Evolutionary conservation across 805 yeast genomes (phyloP), one percentile per base, ranked within the genome.

Genomic region (Candida sithepensis): DNA sequence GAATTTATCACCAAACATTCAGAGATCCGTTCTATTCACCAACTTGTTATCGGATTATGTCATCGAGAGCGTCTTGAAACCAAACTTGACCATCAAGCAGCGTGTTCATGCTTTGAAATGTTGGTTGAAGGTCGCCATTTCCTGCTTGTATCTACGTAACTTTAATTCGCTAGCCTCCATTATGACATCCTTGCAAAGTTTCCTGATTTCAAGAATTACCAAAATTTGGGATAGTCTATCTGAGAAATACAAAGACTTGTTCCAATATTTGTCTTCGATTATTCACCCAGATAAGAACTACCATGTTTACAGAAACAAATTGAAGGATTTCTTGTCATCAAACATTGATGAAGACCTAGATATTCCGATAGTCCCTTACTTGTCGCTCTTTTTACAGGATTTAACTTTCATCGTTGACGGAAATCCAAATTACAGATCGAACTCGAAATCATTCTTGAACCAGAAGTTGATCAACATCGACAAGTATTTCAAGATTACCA

Each of bases 371-470:
- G 91, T 87, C 33, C 96, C 96, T 16, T 87, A 85, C 60, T 74
- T 86, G 48, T 82, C 85, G 41, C 67, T 87, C 45, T 86, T 84
- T 62, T 68, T 87, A 40, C 94, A 85, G 65, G 96, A 87, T 65
- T 71, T 87, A 57, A 85, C 91, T 0, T 85, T 86, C 67, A 80
- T 85, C n/a, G 77, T 82, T 44, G 95, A 87, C 55, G 92, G 94
- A n/a, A 86, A 86, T 60, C 75, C 85, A 36, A 83, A 80, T 56
- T 82, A 70, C 61, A 72, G 91, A 60, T 78, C 73, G 50, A 78
- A 81, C 51, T 67, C 76, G 21, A 71, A 70, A 45, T 63, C 69
- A 5, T 78, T 79, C 57, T 68, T 79, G 57, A 74, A 74, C 52
- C 80, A 78, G 57, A 78, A 78, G 56, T 69, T 84, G 53, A 79